phyloP scores from a whole-genome alignment of 2,329 filamentous ascomycete genomes.

The Cladophialophora carrionii region DNA sequence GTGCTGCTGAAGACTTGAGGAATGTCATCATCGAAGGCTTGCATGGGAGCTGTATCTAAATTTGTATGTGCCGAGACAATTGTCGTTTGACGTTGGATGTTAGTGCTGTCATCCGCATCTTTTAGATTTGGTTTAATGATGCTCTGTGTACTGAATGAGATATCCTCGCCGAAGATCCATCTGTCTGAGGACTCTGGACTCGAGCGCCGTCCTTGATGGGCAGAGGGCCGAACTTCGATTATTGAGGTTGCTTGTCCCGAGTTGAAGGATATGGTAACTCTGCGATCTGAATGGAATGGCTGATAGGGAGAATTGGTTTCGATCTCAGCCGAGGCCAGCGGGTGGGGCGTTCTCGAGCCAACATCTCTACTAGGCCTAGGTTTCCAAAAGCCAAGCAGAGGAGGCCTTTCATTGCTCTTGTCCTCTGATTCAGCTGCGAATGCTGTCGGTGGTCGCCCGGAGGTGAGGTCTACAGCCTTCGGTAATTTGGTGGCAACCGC shows the following conservation, averaged over 20 bases:
- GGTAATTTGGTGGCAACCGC: constrained; percentile 33
- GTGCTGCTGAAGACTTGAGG: constrained; percentile 69
- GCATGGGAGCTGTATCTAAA: constrained; percentile 47
- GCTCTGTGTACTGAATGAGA: constrained; percentile 44
- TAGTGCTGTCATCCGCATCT: constrained; percentile 20
- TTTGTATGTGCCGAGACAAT: constrained; percentile 12
- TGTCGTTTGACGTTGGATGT: constrained; percentile 34
- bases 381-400: constrained; percentile 46
- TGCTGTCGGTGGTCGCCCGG: not conserved
- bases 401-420: constrained; percentile 3
- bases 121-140: constrained; percentile 3
- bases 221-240: constrained; percentile 4
- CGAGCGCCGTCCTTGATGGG: constrained; percentile 12
- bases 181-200: constrained; percentile 38
- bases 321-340: constrained; percentile 80
- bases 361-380: constrained; percentile 49
- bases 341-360: constrained; percentile 50
- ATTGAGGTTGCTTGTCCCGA: constrained; percentile 32
- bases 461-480: constrained; percentile 13
- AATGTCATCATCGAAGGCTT: constrained; percentile 44
- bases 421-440: constrained; percentile 19
- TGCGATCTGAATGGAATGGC: constrained; percentile 88
- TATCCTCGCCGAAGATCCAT: constrained; percentile 60
- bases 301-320: constrained; percentile 95
- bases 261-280: constrained; percentile 77